phyloP scores from a whole-genome alignment of 305 asterid species.

The Solanum aculeatissimum region DNA sequence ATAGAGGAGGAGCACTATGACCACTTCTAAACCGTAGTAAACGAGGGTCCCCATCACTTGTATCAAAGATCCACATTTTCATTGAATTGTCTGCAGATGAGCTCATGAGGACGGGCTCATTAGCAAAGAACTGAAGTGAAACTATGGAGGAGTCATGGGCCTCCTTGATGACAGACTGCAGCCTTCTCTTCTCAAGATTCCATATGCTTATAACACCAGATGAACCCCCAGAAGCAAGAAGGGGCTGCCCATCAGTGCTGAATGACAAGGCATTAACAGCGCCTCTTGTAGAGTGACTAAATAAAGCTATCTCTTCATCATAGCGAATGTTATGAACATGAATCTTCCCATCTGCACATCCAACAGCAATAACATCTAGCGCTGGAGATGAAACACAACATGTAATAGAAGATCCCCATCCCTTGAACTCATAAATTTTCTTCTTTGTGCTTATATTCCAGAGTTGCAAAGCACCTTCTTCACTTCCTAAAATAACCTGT shows the following conservation, averaged over 20 bases:
- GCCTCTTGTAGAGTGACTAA: constrained; percentile 69
- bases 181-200: constrained; percentile 92
- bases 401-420: constrained; percentile 64
- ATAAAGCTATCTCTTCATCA: constrained; percentile 70
- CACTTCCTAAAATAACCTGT: constrained; percentile 76
- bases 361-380: constrained; percentile 83
- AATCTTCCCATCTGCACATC: constrained; percentile 85
- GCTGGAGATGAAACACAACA: constrained; percentile 93
- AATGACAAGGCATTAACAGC: constrained; percentile 82
- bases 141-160: constrained; percentile 78
- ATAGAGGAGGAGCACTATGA: constrained; percentile 90
- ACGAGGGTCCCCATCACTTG: constrained; percentile 83
- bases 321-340: constrained; percentile 71
- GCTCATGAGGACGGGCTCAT: constrained; percentile 90
- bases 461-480: constrained; percentile 73
- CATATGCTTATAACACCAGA: constrained; percentile 92
- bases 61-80: constrained; percentile 94
- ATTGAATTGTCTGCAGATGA: constrained; percentile 82
- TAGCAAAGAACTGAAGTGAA: constrained; percentile 80
- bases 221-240: constrained; percentile 91
- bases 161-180: constrained; percentile 70
- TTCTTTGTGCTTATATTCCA: constrained; percentile 89
- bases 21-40: constrained; percentile 89
- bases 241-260: constrained; percentile 86
- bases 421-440: constrained; percentile 67